These are phyloP conservation scores for Scheffersomyces lignicola DNA, from an alignment of 1,139 yeast species.

Conservation along the genomic window DNA sequence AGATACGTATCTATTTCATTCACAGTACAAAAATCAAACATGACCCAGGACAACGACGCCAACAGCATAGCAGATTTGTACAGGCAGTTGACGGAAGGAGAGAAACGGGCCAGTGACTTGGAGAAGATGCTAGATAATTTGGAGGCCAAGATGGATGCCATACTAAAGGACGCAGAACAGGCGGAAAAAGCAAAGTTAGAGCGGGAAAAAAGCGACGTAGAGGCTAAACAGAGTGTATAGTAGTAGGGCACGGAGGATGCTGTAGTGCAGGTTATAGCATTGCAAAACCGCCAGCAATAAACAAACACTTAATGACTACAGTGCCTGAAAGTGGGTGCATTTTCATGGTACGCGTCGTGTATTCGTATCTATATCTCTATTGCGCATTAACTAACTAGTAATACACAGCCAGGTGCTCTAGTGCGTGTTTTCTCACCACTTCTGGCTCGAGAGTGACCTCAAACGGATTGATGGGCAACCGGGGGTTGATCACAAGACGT, in stretches of 20 bases:
- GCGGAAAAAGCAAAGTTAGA: slow-evolving; percentile 5
- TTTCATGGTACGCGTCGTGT: no score
- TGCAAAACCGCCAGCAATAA: not conserved
- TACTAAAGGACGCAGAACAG: slow-evolving; percentile 41
- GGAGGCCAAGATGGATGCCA: slow-evolving; percentile 45
- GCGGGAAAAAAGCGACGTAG: slow-evolving; percentile 5
- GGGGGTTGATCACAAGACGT: slow-evolving; percentile 60
- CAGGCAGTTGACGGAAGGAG: slow-evolving; percentile 44
- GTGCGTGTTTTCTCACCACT: slow-evolving; percentile 24
- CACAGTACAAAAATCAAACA: no score
- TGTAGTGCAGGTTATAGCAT: not conserved
- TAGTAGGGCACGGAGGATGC: not conserved
- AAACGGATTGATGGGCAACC: slow-evolving; percentile 72
- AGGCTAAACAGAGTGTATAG: slow-evolving; percentile 2
- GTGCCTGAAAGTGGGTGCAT: no score
- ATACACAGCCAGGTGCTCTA: no score
- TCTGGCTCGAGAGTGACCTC: slow-evolving; percentile 35
- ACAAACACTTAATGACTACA: no score
- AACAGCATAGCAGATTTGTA: slow-evolving; percentile 38
- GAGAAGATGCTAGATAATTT: slow-evolving; percentile 46
- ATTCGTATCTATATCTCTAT: no score
- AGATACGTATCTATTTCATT: no score
- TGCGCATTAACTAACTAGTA: no score
- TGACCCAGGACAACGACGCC: slow-evolving; percentile 22
- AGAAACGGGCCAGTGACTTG: slow-evolving; percentile 39